phyloP scores from a whole-genome alignment of 2,329 filamentous ascomycete species.

The Apiospora kogelbergensis region DNA sequence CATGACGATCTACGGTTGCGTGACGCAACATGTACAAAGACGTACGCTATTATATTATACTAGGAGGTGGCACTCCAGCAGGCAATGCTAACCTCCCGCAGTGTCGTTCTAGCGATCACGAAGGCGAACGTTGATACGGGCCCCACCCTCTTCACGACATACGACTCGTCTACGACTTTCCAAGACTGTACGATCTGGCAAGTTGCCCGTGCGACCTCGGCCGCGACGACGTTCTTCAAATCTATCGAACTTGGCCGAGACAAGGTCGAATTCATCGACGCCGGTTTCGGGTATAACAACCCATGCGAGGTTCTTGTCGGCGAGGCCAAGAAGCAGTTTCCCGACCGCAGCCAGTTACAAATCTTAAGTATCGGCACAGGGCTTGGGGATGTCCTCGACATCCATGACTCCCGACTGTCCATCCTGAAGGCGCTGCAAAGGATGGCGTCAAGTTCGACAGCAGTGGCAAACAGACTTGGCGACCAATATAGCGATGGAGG shows the following conservation, averaged over 20 bases:
- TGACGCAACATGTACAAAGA: conserved; percentile 23
- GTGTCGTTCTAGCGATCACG: conserved; percentile 28
- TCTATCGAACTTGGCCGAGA: conserved; percentile 27
- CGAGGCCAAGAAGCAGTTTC: conserved; percentile 27
- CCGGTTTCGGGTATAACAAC: conserved; percentile 33
- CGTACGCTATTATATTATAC: conserved; percentile 18
- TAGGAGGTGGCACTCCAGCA: too few relatives aligned
- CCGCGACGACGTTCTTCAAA: conserved; percentile 31
- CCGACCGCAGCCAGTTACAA: conserved; percentile 10
- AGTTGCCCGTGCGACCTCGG: conserved; percentile 29
- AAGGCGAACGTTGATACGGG: conserved; percentile 27
- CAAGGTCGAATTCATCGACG: conserved; percentile 29
- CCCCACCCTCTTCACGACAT: conserved; percentile 23
- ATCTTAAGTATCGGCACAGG: conserved; percentile 30
- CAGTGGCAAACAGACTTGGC: conserved; percentile 18
- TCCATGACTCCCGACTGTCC: conserved; percentile 16
- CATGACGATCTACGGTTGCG: conserved; percentile 24
- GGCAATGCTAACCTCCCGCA: conserved; percentile 12
- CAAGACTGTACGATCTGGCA: conserved; percentile 25
- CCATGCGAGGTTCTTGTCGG: conserved; percentile 29
- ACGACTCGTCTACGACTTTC: conserved; percentile 18
- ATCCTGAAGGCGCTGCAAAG: conserved; percentile 22
- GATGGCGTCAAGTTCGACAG: conserved; percentile 22
- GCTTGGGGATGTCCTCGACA: conserved; percentile 19
- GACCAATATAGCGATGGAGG: background rate